Base-by-base conservation (phyloP, 1,284 basidiomycete species). In the Schizopora paradoxa region DNA sequence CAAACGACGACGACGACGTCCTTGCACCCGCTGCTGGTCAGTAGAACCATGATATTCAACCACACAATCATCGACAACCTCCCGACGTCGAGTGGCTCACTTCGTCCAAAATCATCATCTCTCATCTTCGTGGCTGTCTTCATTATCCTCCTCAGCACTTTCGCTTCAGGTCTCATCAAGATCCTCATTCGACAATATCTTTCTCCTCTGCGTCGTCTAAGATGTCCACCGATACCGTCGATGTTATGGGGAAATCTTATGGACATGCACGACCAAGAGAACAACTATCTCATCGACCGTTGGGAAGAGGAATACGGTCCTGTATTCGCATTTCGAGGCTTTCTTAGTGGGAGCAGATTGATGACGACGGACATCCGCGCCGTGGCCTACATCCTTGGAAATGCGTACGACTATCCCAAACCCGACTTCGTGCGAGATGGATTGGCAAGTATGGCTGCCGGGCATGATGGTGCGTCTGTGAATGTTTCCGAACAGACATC, bases 391-490 rank as follows among this genome's bases (percentile, higher is more conserved):
- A 76, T 87, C 42, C 71, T 86, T 41, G 65, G 67, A 10, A 70
- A 74, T 47, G 70, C 76, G 4, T 79, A 85, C 55, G 68, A 73
- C 29, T 86, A 79, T 57, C 80, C 79, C 16, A 86, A 86, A 57
- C 80, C 83, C 1, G 70, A 76, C 36, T 77, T 79, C 48, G 69
- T 84, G 7, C 66, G 77, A 19, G 72, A 77, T 29, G 68, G 68
- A 41, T 65, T 88, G 23, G 74, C 74, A 0, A 66, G 64, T 28
- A 79, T 79, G 74, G 70, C 66, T 26, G 70, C 66, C 0, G 72
- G 75, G 2, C 58, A 65, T 25, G 67, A 74, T 41, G 27, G 33
- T 51, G 33, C 55, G 61, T 31, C 27, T 8, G 14, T 5, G 13
- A 35, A 22, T 35, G 3, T 35, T 5, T 16, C 22, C 33, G 18